A percentile compares a stretch with the other conserved stretches of the same genome.
Conservation (phyloP, 2,329 filamentous ascomycete species). For the Penicillium sclerotiorum region DNA sequence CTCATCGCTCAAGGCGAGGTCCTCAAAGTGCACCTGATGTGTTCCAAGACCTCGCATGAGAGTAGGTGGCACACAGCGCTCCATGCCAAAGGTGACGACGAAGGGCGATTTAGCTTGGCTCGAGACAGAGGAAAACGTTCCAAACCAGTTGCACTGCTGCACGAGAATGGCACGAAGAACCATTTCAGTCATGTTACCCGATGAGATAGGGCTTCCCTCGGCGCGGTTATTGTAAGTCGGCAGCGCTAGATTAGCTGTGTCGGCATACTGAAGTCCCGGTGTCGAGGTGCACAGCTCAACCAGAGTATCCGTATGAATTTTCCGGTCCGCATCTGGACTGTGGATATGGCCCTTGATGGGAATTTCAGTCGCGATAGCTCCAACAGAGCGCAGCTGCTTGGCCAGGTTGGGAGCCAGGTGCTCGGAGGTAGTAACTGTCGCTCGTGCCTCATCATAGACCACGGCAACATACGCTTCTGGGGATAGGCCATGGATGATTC, state of each 20-base stretch:
- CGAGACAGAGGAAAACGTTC: background rate
- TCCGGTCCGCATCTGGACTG: background rate
- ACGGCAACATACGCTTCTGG: constrained; percentile 18
- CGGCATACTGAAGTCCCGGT: background rate
- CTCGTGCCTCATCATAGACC: constrained; percentile 21
- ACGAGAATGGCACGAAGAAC: background rate
- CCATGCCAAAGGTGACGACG: background rate
- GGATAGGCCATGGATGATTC: background rate
- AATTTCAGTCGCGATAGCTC: background rate
- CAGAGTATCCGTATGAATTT: background rate
- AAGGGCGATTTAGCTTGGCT: background rate
- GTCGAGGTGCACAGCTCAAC: background rate
- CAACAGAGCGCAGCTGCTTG: background rate
- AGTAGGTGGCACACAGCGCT: background rate
- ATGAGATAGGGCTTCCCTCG: background rate
- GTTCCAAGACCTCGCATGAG: background rate
- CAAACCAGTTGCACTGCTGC: background rate
- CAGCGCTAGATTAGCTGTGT: background rate
- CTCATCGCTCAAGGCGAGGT: background rate
- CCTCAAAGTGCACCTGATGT: background rate
- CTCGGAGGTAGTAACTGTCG: constrained; percentile 25
- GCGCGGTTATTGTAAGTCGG: background rate
- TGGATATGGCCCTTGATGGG: background rate
- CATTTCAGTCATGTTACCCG: background rate
- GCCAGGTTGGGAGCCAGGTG: background rate